Evolutionary conservation across 108 stramenopile genomes (phyloP).

Genomic region (Fragilariopsis cylindrus): DNA sequence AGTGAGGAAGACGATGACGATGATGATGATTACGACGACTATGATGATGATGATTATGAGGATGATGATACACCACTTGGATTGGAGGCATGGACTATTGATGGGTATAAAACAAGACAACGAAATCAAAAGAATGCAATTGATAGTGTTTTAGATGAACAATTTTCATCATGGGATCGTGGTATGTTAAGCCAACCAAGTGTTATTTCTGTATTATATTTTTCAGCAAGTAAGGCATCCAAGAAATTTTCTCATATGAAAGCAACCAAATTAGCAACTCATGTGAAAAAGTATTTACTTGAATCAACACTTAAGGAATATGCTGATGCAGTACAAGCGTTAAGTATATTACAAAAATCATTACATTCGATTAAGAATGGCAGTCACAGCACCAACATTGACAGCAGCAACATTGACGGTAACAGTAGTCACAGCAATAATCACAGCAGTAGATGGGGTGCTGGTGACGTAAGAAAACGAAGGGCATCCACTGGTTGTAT

Average conservation of each 20-base stretch:
- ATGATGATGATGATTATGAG: background rate
- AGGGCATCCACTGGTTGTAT: too few species aligned
- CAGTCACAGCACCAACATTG: background rate
- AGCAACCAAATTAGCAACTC: background rate
- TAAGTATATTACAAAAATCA: background rate
- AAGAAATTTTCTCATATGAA: background rate
- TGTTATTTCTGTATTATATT: background rate
- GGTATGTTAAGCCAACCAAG: background rate
- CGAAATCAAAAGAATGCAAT: background rate
- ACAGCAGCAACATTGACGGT: background rate
- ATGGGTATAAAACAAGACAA: slow-evolving; percentile 1
- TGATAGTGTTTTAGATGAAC: slow-evolving; percentile 3
- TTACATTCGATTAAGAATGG: background rate
- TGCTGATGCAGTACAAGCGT: background rate
- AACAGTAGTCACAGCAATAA: background rate
- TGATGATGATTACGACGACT: background rate
- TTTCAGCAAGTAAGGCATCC: background rate
- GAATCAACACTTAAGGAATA: background rate
- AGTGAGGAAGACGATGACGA: background rate
- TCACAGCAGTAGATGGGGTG: background rate
- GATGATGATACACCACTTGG: background rate
- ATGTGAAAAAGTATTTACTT: background rate
- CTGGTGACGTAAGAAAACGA: too few species aligned
- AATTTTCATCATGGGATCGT: background rate
- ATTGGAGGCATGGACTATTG: background rate